Evolutionary conservation across 768 basidiomycete species (phyloP).

Genomic region (Tylopilus sp.): DNA sequence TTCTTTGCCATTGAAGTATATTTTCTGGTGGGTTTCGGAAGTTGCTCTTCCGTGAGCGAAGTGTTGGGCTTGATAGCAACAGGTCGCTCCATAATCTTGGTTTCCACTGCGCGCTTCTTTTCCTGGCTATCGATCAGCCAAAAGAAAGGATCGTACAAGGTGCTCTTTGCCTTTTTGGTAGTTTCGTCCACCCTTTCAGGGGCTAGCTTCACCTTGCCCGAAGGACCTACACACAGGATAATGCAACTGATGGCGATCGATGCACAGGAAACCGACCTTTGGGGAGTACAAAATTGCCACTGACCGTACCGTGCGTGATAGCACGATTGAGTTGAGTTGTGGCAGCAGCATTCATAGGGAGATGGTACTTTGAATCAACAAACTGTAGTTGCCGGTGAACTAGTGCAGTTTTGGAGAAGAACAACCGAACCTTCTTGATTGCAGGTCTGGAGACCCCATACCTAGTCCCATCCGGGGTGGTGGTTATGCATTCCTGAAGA

Average conservation of each 20-base stretch:
- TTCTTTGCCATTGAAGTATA: conserved; percentile 28
- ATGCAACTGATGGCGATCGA: neutral
- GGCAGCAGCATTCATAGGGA: conserved; percentile 44
- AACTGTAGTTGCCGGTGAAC: conserved; percentile 33
- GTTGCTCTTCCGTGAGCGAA: neutral
- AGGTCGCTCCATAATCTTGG: neutral
- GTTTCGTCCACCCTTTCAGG: conserved; percentile 8
- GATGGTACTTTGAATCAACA: conserved; percentile 52
- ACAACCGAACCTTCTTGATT: conserved; percentile 69
- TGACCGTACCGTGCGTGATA: conserved; percentile 50
- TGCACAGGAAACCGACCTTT: conserved; percentile 36
- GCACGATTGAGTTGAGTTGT: conserved; percentile 49
- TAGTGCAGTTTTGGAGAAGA: neutral
- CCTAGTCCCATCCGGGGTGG: conserved; percentile 61
- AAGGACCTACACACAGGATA: conserved; percentile 15
- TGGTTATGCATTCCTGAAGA: conserved; percentile 74
- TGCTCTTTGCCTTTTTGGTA: conserved; percentile 14
- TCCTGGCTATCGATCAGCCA: conserved; percentile 4
- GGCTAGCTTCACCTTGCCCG: conserved; percentile 27
- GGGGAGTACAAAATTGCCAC: conserved; percentile 52
- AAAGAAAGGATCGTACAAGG: neutral
- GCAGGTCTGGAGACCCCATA: conserved; percentile 70
- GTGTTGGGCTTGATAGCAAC: neutral
- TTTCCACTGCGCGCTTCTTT: neutral
- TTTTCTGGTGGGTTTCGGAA: conserved; percentile 13